phyloP scores from a whole-genome alignment of 768 basidiomycete species.

The Auricularia heimuer region DNA sequence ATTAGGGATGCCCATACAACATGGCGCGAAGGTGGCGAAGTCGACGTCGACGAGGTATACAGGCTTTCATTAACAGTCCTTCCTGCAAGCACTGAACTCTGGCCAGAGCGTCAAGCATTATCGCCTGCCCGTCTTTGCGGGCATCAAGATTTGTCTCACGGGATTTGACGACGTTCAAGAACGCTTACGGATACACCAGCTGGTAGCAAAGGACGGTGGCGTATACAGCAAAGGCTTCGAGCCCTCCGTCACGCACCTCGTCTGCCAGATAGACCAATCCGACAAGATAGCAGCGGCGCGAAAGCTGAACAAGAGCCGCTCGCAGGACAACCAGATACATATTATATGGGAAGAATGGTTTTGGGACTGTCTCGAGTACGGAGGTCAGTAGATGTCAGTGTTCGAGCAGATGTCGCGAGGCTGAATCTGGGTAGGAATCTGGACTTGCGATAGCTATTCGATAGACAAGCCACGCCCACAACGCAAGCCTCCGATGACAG shows the following conservation, averaged over 20 bases:
- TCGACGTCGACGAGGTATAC: conserved; percentile 51
- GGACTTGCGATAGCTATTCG: conserved; percentile 52
- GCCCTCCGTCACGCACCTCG: conserved; percentile 70
- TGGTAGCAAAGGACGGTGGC: conserved; percentile 54
- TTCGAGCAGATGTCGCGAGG: background rate
- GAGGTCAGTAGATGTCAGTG: conserved; percentile 32
- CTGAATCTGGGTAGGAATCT: conserved; percentile 35
- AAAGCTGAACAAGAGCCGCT: conserved; percentile 46
- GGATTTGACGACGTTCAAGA: conserved; percentile 56
- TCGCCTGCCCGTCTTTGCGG: conserved; percentile 65
- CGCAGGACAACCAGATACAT: conserved; percentile 61
- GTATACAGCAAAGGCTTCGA: conserved; percentile 65
- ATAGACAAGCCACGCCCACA: conserved; percentile 52
- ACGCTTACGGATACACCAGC: conserved; percentile 54
- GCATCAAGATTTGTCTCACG: conserved; percentile 60
- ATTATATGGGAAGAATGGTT: conserved; percentile 97
- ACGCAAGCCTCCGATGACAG: conserved; percentile 25
- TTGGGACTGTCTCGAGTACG: conserved; percentile 79
- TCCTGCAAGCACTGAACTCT: background rate
- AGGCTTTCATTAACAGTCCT: conserved; percentile 11
- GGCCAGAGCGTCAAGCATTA: conserved; percentile 49
- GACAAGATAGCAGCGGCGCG: conserved; percentile 74
- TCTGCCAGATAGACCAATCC: conserved; percentile 45
- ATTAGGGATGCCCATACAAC: conserved; percentile 56
- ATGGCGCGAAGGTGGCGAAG: conserved; percentile 76